These are phyloP conservation scores for Cryphonectria carpinicola DNA, from an alignment of 2,329 filamentous ascomycete species.

Conservation along the genomic window DNA sequence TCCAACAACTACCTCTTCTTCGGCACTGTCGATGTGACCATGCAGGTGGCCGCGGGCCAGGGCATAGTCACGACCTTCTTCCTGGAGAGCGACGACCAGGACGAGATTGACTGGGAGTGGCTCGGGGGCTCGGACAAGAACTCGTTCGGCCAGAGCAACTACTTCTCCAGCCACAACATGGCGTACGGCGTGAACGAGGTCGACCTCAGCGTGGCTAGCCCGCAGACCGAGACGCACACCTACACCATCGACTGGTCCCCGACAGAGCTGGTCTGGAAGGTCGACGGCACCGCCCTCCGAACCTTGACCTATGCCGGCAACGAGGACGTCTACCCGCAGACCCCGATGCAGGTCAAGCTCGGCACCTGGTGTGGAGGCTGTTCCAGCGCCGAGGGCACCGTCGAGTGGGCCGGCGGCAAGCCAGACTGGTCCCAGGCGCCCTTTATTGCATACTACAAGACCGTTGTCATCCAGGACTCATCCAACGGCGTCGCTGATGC, in stretches of 20 bases:
- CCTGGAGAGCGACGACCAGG: conserved; percentile 85
- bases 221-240: conserved; percentile 61
- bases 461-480: conserved; percentile 58
- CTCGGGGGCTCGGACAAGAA: conserved; percentile 74
- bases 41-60: conserved; percentile 77
- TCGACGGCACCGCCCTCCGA: conserved; percentile 54
- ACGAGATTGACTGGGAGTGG: conserved; percentile 98
- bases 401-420: conserved; percentile 68
- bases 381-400: conserved; percentile 58
- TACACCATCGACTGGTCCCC: conserved; percentile 72
- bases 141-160: conserved; percentile 76
- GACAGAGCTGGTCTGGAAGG: conserved; percentile 61
- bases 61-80: conserved; percentile 92
- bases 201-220: conserved; percentile 49
- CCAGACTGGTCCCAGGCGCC: conserved; percentile 57
- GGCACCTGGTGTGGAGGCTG: conserved; percentile 60
- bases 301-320: conserved; percentile 46
- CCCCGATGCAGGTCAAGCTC: conserved; percentile 68
- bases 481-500: conserved; percentile 53
- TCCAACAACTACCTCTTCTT: conserved; percentile 95
- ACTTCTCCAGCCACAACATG: conserved; percentile 76
- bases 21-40: conserved; percentile 77
- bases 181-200: conserved; percentile 57
- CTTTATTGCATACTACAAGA: conserved; percentile 61
- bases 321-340: conserved; percentile 64